Base-by-base conservation (phyloP, 805 yeast species). In the Wickerhamiella vanderwaltii region DNA sequence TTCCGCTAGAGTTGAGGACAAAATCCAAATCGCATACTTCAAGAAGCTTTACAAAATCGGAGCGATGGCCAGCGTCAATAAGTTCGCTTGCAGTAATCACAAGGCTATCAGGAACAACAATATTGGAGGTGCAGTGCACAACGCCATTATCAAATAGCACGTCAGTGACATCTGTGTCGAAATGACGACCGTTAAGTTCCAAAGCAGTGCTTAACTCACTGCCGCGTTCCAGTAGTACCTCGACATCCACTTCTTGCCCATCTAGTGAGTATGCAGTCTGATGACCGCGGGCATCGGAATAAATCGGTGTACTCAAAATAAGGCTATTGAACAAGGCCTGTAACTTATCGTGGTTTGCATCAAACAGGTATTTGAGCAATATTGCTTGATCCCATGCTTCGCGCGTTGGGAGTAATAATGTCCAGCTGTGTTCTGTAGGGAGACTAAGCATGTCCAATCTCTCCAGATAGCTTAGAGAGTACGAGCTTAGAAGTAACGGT, bases 81-180 rank as follows among this genome's bases (percentile, higher is more conserved):
- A 87, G 64, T 42, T 84, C 79, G 3, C 46, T 35, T 9, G 79
- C 57, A 0, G 76, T 53, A 2, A 87, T 69, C 5, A 65, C 56
- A 23, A 87, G 57, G 18, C 62, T 58, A 0, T 61, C 56, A 0
- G 95, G 94, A 12, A 82, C 60, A 3, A 72, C 48, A 1, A 82
- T 64, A 4, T 67, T 58, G 28, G 68, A 62, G 9, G 81, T 63
- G 1, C 87, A 75, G 55, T 84, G 95, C 1, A 81, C 73, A 0
- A 87, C 94, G 1, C 97, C 97, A 56, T 81, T 79, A 48, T 73
- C 75, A 56, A 82, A 87, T 11, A 87, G 54, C 5, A 83, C 69
- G 55, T 87, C 95, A 1, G 73, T 38, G n/a, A 50, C 48, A 24
- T 51, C 54, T 3, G 47, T 39, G 9, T 30, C 35, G n/a, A 35